phyloP scores from a whole-genome alignment of 2,329 filamentous ascomycete species.

The Epichloe sibirici region DNA sequence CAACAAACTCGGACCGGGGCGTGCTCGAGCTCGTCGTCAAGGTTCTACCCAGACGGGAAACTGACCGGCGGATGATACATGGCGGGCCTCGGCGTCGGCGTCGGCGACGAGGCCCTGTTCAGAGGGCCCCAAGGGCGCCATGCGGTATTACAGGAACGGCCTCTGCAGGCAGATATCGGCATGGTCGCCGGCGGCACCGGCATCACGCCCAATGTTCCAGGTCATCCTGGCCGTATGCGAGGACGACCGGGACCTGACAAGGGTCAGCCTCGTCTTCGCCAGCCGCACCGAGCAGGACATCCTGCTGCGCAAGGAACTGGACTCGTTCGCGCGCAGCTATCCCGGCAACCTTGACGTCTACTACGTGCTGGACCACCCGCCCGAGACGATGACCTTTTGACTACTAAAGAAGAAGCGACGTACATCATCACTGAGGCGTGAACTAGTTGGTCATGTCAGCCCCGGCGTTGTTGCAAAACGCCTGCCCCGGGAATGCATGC shows the following conservation, averaged over 20 bases:
- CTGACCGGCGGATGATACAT: conserved; percentile 39
- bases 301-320: conserved; percentile 42
- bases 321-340: conserved; percentile 36
- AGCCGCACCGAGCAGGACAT: conserved; percentile 49
- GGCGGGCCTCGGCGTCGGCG: conserved; percentile 27
- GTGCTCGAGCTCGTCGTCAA: conserved; percentile 38
- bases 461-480: too few species aligned
- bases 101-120: conserved; percentile 38
- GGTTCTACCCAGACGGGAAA: conserved; percentile 36
- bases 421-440: too few species aligned
- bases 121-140: conserved; percentile 45
- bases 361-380: conserved; percentile 40
- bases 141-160: conserved; percentile 32
- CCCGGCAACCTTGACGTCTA: conserved; percentile 41
- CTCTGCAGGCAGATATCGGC: conserved; percentile 35
- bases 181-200: conserved; percentile 27
- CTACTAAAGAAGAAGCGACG: too few species aligned
- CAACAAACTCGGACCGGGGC: conserved; percentile 37
- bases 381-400: conserved; percentile 9
- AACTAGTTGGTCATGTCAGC: too few species aligned
- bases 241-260: conserved; percentile 43
- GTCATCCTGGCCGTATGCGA: conserved; percentile 52
- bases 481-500: too few species aligned
- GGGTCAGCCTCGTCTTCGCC: conserved; percentile 45
- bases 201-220: conserved; percentile 30